A percentile compares a stretch with the other conserved stretches of the same genome.
phyloP scores from a whole-genome alignment of 495 filamentous ascomycete species.

The Xylaria curta region DNA sequence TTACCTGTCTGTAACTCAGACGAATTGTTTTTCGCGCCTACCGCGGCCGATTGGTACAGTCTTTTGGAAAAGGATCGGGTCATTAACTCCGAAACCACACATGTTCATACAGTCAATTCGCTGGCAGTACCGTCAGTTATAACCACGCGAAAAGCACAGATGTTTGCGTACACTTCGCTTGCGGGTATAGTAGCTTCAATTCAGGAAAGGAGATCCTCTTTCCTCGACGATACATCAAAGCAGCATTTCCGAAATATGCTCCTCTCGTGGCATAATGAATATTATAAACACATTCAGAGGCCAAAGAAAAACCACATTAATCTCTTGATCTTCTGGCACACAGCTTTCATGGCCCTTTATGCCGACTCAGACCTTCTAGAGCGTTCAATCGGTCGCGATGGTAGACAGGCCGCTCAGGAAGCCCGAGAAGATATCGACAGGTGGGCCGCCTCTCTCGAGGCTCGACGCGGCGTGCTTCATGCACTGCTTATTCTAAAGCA shows the following conservation, averaged over 20 bases:
- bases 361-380: constrained; percentile 42
- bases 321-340: constrained; percentile 48
- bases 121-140: not conserved
- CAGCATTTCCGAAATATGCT: constrained; percentile 19
- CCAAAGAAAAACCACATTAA: constrained; percentile 25
- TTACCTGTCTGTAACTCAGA: constrained; percentile 36
- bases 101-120: not conserved
- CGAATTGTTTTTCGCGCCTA: constrained; percentile 42
- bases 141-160: constrained; percentile 20
- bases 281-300: constrained; percentile 19
- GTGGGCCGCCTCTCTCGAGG: constrained; percentile 21
- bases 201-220: constrained; percentile 21
- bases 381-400: constrained; percentile 24
- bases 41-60: constrained; percentile 39
- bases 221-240: constrained; percentile 35
- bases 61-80: constrained; percentile 8
- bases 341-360: constrained; percentile 43
- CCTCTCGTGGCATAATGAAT: constrained; percentile 24
- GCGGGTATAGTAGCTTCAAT: constrained; percentile 25
- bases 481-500: constrained; percentile 21
- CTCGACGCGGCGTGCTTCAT: constrained; percentile 21
- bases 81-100: not conserved
- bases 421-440: constrained; percentile 8
- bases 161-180: constrained; percentile 23
- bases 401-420: constrained; percentile 12